These are phyloP conservation scores for Candida cerambycidarum DNA, from an alignment of 805 yeast genomes.

Conservation along the genomic window DNA sequence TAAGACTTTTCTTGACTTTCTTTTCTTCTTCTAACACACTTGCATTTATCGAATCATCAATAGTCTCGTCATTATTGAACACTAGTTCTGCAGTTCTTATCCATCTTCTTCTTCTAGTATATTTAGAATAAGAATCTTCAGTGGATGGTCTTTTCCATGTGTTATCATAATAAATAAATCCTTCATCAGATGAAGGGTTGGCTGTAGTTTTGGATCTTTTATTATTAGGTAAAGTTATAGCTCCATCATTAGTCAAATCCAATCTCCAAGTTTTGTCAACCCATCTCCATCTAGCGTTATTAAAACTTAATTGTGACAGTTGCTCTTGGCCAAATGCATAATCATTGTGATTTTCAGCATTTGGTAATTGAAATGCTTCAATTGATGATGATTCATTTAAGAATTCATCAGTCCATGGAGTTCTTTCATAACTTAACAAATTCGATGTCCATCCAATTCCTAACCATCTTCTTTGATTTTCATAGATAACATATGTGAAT, in stretches of 20 bases:
- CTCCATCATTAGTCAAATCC: conserved; percentile 86
- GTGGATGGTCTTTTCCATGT: conserved; percentile 91
- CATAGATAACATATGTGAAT: conserved; percentile 89
- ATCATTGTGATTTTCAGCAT: conserved; percentile 45
- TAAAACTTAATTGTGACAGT: conserved; percentile 22
- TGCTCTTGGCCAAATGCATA: conserved; percentile 24
- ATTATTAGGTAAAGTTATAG: conserved; percentile 66
- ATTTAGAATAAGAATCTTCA: conserved; percentile 84
- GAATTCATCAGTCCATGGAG: conserved; percentile 97
- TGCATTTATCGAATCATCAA: conserved; percentile 3
- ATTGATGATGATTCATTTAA: conserved; percentile 80
- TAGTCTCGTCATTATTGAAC: conserved; percentile 19
- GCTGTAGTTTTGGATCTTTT: conserved; percentile 58
- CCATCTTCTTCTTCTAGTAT: conserved; percentile 95
- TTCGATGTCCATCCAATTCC: conserved; percentile 98
- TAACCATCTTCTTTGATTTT: conserved; percentile 95
- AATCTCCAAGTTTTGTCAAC: conserved; percentile 90
- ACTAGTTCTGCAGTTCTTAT: conserved; percentile 88
- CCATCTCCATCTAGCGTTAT: conserved; percentile 83
- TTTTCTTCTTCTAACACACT: conserved; percentile 11
- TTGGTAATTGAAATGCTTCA: conserved; percentile 79
- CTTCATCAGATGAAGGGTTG: conserved; percentile 77
- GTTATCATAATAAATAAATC: conserved; percentile 85
- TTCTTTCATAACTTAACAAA: conserved; percentile 85
- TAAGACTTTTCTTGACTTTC: conserved; percentile 26